A percentile compares a stretch with the other conserved stretches of the same genome.
Conservation (phyloP, 2,329 filamentous ascomycete species). For the Colletotrichum zoysiae region DNA sequence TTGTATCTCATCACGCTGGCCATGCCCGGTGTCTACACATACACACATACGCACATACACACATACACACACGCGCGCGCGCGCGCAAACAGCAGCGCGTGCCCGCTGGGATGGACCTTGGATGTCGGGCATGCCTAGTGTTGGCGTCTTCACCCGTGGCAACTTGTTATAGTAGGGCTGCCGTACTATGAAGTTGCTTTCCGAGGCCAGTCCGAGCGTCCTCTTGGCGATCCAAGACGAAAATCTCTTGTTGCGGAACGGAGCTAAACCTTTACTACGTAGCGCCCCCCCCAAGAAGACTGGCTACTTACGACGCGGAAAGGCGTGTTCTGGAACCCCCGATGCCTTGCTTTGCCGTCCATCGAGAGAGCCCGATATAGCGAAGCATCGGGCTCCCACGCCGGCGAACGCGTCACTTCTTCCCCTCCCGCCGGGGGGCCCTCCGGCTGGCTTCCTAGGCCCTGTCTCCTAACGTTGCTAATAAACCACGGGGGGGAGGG, state of each 20-base stretch:
- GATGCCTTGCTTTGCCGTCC: too few species aligned
- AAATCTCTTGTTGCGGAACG: slow-evolving; percentile 2
- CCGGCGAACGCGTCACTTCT: neutral
- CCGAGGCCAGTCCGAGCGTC: neutral
- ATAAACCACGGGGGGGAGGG: neutral
- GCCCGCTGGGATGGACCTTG: neutral
- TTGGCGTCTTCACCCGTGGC: neutral
- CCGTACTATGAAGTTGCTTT: neutral
- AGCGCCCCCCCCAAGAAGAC: neutral
- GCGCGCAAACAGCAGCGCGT: neutral
- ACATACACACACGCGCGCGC: too few species aligned
- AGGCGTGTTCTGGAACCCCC: neutral
- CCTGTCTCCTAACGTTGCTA: neutral
- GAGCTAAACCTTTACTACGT: neutral
- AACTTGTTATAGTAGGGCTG: neutral
- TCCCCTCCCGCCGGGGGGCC: neutral
- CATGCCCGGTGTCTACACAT: neutral
- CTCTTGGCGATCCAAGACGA: neutral
- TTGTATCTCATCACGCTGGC: neutral
- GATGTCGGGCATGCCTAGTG: neutral
- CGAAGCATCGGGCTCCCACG: neutral
- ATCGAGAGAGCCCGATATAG: slow-evolving; percentile 10
- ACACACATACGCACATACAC: too few species aligned
- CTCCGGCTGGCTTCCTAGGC: too few species aligned
- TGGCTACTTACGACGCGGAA: neutral